phyloP scores from a whole-genome alignment of 1,284 basidiomycete genomes.

The Tylopilus orsonianus region DNA sequence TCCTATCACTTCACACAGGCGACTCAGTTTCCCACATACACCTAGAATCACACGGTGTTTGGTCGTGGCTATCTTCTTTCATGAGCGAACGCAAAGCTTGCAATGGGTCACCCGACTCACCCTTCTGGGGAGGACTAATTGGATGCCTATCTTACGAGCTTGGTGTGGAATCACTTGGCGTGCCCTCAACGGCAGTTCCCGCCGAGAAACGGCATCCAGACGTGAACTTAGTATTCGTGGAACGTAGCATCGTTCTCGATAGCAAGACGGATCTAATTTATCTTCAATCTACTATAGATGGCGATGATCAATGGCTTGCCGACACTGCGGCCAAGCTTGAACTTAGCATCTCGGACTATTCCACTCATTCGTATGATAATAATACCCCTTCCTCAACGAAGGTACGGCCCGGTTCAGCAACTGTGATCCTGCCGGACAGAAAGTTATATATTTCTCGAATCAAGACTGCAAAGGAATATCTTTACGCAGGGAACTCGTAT shows the following conservation, averaged over 20 bases:
- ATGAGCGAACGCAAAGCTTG: slow-evolving; percentile 51
- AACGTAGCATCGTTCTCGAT: slow-evolving; percentile 74
- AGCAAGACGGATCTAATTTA: slow-evolving; percentile 45
- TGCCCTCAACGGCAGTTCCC: slow-evolving; percentile 34
- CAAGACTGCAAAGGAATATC: slow-evolving; percentile 69
- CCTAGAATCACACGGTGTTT: slow-evolving; percentile 52
- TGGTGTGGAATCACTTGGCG: slow-evolving; percentile 55
- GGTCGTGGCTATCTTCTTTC: slow-evolving; percentile 71
- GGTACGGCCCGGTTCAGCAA: slow-evolving; percentile 31
- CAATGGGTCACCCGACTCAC: slow-evolving; percentile 50
- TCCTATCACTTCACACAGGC: slow-evolving; percentile 43
- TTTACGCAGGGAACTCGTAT: slow-evolving; percentile 91
- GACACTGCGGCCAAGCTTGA: slow-evolving; percentile 34
- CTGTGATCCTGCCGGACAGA: slow-evolving; percentile 53
- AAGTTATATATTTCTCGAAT: slow-evolving; percentile 73
- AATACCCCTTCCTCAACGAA: slow-evolving; percentile 24
- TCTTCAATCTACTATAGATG: slow-evolving; percentile 61
- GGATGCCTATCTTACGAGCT: slow-evolving; percentile 76
- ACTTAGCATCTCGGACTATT: slow-evolving; percentile 26
- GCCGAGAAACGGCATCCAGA: slow-evolving; percentile 52
- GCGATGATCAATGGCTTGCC: slow-evolving; percentile 60
- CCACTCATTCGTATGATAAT: slow-evolving; percentile 23
- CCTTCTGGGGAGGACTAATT: slow-evolving; percentile 79
- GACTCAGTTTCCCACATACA: slow-evolving; percentile 32
- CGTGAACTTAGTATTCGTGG: slow-evolving; percentile 70